Percentiles rank a stretch among this genome's conserved stretches.
phyloP scores from a whole-genome alignment of 176 grass and related monocot species.

The Lolium rigidum region DNA sequence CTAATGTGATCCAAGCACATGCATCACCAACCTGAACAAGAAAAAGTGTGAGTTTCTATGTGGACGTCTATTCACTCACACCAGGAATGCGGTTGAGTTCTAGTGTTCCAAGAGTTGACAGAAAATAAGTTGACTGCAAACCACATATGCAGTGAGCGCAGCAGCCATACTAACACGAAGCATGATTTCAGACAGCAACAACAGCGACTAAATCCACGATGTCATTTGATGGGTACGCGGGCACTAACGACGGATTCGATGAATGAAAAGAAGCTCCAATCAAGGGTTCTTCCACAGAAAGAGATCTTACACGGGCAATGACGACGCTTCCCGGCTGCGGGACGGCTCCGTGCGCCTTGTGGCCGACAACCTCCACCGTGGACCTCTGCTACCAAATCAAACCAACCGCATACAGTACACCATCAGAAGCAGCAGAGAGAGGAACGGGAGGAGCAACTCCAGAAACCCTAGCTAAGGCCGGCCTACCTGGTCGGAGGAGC shows the following conservation, averaged over 20 bases:
- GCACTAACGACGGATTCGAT: neutral
- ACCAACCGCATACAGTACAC: neutral
- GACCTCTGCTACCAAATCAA: constrained; percentile 61
- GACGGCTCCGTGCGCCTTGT: constrained; percentile 80
- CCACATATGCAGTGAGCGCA: neutral
- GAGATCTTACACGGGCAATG: constrained; percentile 71
- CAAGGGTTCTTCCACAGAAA: neutral
- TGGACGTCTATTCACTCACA: neutral
- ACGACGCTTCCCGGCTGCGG: constrained; percentile 81
- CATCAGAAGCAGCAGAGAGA: neutral
- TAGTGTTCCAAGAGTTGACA: neutral
- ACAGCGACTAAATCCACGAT: neutral
- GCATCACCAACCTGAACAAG: neutral
- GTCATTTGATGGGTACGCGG: neutral
- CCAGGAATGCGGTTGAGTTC: neutral
- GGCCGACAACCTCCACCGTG: constrained; percentile 83
- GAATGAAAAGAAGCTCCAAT: neutral
- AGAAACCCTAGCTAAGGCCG: constrained; percentile 31
- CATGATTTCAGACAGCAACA: neutral
- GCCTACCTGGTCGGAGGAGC: constrained; percentile 61
- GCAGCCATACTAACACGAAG: neutral
- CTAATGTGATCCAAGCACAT: neutral
- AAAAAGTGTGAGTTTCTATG: neutral
- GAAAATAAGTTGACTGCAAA: constrained; percentile 8
- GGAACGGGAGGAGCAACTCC: neutral